These are phyloP conservation scores for Linderniella brevidens DNA, from an alignment of 257 asterid species.

Conservation along the genomic window DNA sequence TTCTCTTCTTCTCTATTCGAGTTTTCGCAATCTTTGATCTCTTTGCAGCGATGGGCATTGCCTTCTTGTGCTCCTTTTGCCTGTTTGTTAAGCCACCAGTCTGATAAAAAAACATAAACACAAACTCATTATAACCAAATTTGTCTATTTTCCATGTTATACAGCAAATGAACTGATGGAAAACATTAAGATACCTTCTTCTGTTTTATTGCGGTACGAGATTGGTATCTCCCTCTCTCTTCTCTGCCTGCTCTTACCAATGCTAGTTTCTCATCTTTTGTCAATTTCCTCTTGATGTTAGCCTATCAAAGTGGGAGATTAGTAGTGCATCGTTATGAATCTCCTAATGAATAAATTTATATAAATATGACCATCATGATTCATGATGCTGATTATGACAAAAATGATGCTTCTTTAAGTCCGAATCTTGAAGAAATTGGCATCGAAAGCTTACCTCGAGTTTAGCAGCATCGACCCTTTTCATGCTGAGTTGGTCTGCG, in stretches of 20 bases:
- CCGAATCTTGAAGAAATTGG: too few relatives aligned
- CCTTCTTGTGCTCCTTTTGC: slow-evolving; percentile 64
- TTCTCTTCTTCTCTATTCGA: slow-evolving; percentile 36
- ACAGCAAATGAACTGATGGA: too few relatives aligned
- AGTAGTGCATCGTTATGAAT: not conserved
- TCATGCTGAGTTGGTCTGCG: slow-evolving; percentile 49
- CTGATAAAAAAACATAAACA: slow-evolving; percentile 19
- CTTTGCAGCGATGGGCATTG: slow-evolving; percentile 67
- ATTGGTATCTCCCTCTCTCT: slow-evolving; percentile 53
- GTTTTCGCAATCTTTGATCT: slow-evolving; percentile 30
- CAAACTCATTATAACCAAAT: not conserved
- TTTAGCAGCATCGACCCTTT: slow-evolving; percentile 62
- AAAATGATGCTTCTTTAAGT: too few relatives aligned
- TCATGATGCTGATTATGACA: too few relatives aligned
- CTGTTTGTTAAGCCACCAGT: slow-evolving; percentile 70
- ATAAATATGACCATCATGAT: not conserved
- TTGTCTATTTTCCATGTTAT: not conserved
- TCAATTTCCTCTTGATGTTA: slow-evolving; percentile 47
- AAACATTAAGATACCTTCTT: slow-evolving; percentile 34
- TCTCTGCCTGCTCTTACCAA: slow-evolving; percentile 58
- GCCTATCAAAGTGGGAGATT: slow-evolving; percentile 25
- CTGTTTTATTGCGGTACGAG: slow-evolving; percentile 48
- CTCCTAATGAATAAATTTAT: not conserved
- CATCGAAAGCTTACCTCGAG: slow-evolving; percentile 38
- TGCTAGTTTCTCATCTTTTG: slow-evolving; percentile 56